Base-by-base conservation (phyloP, 495 filamentous ascomycete species). In the Hypomontagnella submonticulosa region DNA sequence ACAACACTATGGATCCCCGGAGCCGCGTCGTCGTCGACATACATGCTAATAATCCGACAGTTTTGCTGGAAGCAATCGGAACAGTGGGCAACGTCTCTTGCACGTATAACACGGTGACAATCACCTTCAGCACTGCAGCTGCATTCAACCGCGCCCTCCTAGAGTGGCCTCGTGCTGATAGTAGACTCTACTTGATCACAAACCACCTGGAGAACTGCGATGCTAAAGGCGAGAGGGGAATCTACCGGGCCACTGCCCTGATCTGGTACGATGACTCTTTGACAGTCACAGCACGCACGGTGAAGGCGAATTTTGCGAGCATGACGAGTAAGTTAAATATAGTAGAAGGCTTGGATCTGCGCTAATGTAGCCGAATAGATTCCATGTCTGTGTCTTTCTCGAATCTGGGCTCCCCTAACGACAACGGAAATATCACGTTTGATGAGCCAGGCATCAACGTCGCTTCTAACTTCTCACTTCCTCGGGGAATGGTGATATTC, bases 51-150 rank as follows among this genome's bases (percentile, higher is more conserved):
- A 59, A 70, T 43, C 69, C 73, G 8, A 55, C 58, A 0, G 59
- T 73, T 9, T 30, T 75, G 9, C 61, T 75, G 6, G 73, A 75
- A 56, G 40, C 70, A 1, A 72, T 75, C 58, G 73, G 66, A 18
- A 59, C 57, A 0, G 49, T 75, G n/a, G 16, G 16, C 36, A 53
- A 50, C 23, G 71, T 75, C 23, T 50, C 57, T 16, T 75, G 73
- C 36, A 61, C 71, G 15, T 30, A 33, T 9, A 43, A 56, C 32
- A 59, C 40, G 10, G 66, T 75, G n/a, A 50, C 49, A 1, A 47
- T 75, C 34, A 52, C 57, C 16, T 75, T 75, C 66, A 61, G 67
- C 37, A 51, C 55, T 27, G 40, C 57, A 27, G 44, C 46, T 42
- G 55, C 71, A 11, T 75, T 75, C 36, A 43, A 47, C 9, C 60